These are phyloP conservation scores for Psilocybe subaeruginosa DNA, from an alignment of 768 basidiomycete species.

Conservation along the genomic window DNA sequence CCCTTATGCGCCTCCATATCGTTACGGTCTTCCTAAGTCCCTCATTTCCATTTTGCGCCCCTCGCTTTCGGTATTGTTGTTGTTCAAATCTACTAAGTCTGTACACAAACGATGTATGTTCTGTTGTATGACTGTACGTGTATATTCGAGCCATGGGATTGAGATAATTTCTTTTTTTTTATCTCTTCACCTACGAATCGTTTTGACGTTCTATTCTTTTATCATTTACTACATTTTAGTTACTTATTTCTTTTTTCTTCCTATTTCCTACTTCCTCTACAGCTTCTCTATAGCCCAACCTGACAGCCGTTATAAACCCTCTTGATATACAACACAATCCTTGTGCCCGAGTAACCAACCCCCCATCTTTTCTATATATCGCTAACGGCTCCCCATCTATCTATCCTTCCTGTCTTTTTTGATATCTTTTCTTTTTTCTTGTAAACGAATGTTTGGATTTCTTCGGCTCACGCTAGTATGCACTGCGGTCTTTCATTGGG, in stretches of 20 bases:
- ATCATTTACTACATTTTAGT: constrained; percentile 6
- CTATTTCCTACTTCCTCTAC: not conserved
- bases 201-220: constrained; percentile 2
- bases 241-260: constrained; percentile 6
- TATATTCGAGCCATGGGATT: constrained; percentile 12
- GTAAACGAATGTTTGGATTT: not conserved
- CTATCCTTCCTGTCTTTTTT: not conserved
- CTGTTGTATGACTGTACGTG: constrained; percentile 24
- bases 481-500: not conserved
- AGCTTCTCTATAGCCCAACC: too few species aligned
- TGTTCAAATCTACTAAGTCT: constrained; percentile 20
- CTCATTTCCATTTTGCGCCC: constrained; percentile 8
- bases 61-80: constrained; percentile 30
- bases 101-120: constrained; percentile 28
- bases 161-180: constrained; percentile 6
- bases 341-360: not conserved
- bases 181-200: not conserved
- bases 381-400: not conserved
- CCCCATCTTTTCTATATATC: not conserved
- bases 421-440: not conserved
- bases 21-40: constrained; percentile 13
- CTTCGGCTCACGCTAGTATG: not conserved
- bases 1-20: constrained; percentile 7
- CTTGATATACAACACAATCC: not conserved
- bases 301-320: not conserved